phyloP scores from a whole-genome alignment of 2,329 filamentous ascomycete genomes.

The Colletotrichum theobromicola region DNA sequence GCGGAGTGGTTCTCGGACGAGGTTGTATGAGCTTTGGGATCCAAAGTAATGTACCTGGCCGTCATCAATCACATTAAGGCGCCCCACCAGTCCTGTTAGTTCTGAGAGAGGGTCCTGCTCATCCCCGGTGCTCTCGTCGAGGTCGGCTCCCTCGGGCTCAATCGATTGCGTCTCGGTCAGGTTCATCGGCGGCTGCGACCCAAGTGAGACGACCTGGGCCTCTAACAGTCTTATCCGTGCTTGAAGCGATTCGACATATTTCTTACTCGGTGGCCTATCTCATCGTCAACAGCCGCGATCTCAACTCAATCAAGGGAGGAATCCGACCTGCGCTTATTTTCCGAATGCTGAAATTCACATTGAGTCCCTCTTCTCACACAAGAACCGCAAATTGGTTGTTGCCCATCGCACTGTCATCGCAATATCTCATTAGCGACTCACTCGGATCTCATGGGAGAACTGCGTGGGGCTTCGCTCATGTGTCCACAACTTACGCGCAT shows the following conservation, averaged over 20 bases:
- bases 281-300: neutral
- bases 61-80: constrained; percentile 21
- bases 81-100: constrained; percentile 19
- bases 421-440: neutral
- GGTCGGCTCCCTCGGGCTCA: neutral
- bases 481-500: constrained; percentile 14
- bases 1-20: constrained; percentile 3
- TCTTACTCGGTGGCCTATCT: constrained; percentile 28
- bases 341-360: constrained; percentile 16
- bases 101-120: constrained; percentile 17
- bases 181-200: neutral
- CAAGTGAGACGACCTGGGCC: constrained; percentile 10
- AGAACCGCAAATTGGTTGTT: constrained; percentile 13
- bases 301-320: neutral
- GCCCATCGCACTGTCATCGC: constrained; percentile 16
- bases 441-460: neutral
- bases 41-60: constrained; percentile 30
- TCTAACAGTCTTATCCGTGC: constrained; percentile 24
- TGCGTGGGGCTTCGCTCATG: neutral
- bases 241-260: constrained; percentile 26
- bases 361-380: constrained; percentile 7
- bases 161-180: neutral
- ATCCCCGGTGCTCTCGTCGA: neutral
- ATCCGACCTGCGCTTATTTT: constrained; percentile 19
- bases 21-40: constrained; percentile 27